phyloP scores from a whole-genome alignment of 345 rosid species.

The Acer yangbiense region DNA sequence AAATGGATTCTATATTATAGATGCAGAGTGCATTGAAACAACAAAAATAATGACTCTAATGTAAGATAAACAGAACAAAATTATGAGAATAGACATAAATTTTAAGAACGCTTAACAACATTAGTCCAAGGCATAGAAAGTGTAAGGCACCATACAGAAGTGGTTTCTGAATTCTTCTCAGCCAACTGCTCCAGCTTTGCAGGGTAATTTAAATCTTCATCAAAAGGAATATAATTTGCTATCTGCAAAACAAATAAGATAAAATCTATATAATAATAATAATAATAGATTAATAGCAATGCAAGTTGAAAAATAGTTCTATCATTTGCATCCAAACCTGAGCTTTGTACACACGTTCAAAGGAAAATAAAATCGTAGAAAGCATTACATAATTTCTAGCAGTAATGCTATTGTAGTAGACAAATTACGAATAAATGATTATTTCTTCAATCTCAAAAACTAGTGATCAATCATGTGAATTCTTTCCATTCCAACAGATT shows the following conservation, averaged over 20 bases:
- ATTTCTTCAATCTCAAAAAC: slow-evolving; percentile 9
- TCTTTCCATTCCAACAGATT: slow-evolving; percentile 30
- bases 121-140: neutral
- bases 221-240: slow-evolving; percentile 79
- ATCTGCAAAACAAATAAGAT: slow-evolving; percentile 54
- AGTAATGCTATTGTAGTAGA: neutral
- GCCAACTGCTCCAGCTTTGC: slow-evolving; percentile 74
- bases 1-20: neutral
- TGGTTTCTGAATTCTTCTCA: slow-evolving; percentile 28
- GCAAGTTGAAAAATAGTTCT: neutral
- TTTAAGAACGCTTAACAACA: neutral
- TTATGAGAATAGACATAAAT: neutral
- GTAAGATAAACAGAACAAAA: neutral
- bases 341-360: neutral
- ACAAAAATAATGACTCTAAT: neutral
- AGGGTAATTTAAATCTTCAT: slow-evolving; percentile 90
- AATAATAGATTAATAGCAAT: neutral
- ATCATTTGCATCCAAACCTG: neutral
- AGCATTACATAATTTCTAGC: neutral
- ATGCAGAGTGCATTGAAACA: slow-evolving; percentile 11
- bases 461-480: slow-evolving; percentile 27
- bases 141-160: slow-evolving; percentile 36
- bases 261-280: slow-evolving; percentile 7
- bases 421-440: slow-evolving; percentile 23
- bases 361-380: slow-evolving; percentile 9